phyloP scores from a whole-genome alignment of 73 alveolate species.

The Breviolum minutum region DNA sequence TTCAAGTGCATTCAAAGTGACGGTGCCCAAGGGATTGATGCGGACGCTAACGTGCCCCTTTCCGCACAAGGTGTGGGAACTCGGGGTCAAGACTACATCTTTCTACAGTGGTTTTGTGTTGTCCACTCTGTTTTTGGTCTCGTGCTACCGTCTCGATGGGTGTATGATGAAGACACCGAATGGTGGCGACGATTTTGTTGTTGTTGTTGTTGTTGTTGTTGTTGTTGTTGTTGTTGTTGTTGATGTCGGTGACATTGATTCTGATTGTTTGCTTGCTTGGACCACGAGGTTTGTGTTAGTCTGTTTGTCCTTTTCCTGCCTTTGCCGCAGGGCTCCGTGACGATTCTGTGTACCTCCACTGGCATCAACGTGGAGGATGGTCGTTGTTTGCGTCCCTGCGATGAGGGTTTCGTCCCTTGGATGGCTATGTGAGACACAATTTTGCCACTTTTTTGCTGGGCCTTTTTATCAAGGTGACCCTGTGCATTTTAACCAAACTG shows the following conservation, averaged over 20 bases:
- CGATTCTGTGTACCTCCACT: slow-evolving; percentile 53
- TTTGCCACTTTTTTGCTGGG: no score
- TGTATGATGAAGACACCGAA: neutral
- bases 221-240: no score
- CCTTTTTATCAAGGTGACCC: no score
- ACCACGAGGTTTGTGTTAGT: neutral
- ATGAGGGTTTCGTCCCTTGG: slow-evolving; percentile 5
- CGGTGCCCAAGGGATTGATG: neutral
- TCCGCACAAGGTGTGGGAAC: slow-evolving; percentile 40
- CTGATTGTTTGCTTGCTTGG: no score
- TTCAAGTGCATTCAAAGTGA: neutral
- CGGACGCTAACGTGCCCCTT: slow-evolving; percentile 27
- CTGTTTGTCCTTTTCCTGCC: neutral
- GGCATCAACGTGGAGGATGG: slow-evolving; percentile 25
- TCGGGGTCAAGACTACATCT: neutral
- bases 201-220: no score
- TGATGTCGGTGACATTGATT: no score
- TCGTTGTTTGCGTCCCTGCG: slow-evolving; percentile 62
- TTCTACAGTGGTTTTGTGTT: neutral
- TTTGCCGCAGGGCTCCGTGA: slow-evolving; percentile 42
- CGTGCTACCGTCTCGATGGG: neutral
- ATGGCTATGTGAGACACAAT: no score
- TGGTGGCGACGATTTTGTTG: no score
- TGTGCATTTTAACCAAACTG: no score
- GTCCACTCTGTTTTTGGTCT: neutral